Conservation (phyloP, 1,284 basidiomycete genomes). For the Thecaphora thlaspeos region DNA sequence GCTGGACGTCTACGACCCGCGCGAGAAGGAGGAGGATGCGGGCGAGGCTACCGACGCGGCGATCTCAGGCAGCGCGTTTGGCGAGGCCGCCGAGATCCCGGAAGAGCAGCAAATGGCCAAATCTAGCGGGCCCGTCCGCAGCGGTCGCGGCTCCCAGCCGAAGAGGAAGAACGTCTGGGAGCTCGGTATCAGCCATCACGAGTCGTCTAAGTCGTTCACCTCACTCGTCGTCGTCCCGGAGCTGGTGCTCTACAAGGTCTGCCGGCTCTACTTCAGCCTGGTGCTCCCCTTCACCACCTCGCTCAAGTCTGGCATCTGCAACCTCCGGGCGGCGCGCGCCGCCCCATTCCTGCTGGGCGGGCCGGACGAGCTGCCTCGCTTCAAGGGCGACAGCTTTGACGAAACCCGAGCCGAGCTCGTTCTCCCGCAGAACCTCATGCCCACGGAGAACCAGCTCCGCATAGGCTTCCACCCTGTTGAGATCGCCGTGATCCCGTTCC, state of each 20-base stretch:
- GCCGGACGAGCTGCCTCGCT: conserved; percentile 28
- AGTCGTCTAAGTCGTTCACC: conserved; percentile 25
- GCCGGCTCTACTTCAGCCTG: conserved; percentile 38
- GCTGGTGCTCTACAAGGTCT: conserved; percentile 35
- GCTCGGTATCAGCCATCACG: conserved; percentile 28
- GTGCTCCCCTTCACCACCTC: conserved; percentile 30
- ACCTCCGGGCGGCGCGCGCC: conserved; percentile 25
- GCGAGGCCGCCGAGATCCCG: background rate
- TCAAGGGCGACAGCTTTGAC: conserved; percentile 5
- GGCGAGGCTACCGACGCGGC: background rate
- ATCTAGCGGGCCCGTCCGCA: background rate
- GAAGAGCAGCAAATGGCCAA: background rate
- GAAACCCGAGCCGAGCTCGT: conserved; percentile 12
- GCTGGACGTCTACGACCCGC: background rate
- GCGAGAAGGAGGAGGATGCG: background rate
- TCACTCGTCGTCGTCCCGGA: conserved; percentile 36
- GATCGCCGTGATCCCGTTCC: conserved; percentile 32
- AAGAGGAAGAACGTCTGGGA: conserved; percentile 27
- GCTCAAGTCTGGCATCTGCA: conserved; percentile 36
- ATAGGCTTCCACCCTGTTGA: conserved; percentile 36
- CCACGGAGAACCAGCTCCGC: conserved; percentile 34
- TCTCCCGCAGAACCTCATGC: conserved; percentile 35
- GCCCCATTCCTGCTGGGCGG: conserved; percentile 18
- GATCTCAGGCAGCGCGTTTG: background rate
- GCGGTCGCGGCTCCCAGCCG: no score